These are phyloP conservation scores for Dalbergia cochinchinensis DNA, from an alignment of 306 rosid genomes.

Conservation along the genomic window DNA sequence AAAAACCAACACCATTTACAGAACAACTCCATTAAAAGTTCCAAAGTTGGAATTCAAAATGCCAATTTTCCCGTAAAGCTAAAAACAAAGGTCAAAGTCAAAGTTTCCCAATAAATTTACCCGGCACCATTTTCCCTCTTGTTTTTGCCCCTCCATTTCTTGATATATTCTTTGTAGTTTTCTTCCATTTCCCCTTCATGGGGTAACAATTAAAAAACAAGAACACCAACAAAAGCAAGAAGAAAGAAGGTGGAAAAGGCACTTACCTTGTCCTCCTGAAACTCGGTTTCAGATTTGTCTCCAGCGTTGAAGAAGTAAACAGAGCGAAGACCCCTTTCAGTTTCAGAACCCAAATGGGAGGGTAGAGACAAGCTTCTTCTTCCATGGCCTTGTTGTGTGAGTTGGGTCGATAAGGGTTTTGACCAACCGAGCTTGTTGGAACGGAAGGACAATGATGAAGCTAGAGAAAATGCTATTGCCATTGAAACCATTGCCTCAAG, in stretches of 20 bases:
- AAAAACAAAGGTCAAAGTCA: no score
- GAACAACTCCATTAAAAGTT: no score
- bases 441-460: slow-evolving; percentile 28
- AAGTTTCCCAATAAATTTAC: no score
- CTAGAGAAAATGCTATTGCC: slow-evolving; percentile 1
- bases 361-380: slow-evolving; percentile 29
- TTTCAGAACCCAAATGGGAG: slow-evolving; percentile 23
- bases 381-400: slow-evolving; percentile 39
- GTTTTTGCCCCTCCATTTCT: no score
- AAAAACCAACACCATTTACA: no score
- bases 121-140: no score
- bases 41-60: no score
- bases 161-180: no score
- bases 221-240: background rate
- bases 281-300: slow-evolving; percentile 51
- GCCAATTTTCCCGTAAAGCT: no score
- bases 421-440: slow-evolving; percentile 45
- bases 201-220: background rate
- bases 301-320: slow-evolving; percentile 59
- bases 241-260: background rate
- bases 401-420: slow-evolving; percentile 39
- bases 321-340: slow-evolving; percentile 40
- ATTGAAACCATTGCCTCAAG: background rate
- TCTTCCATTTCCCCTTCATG: background rate
- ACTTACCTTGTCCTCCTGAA: slow-evolving; percentile 49